phyloP scores from a whole-genome alignment of 306 rosid genomes.

The Dicorynia guianensis region DNA sequence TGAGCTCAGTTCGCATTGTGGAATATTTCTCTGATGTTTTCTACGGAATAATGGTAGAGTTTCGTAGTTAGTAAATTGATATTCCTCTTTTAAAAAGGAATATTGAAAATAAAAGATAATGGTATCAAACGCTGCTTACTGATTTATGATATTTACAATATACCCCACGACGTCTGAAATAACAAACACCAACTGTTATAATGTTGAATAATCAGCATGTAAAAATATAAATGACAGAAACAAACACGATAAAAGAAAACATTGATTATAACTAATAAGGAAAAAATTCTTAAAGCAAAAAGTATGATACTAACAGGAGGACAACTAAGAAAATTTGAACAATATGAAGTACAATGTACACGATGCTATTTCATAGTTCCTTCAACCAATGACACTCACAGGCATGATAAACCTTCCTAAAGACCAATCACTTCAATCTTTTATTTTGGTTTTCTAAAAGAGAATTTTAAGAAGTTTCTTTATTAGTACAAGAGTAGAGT shows the following conservation, averaged over 20 bases:
- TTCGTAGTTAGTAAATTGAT: constrained; percentile 7
- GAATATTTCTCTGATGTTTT: constrained; percentile 77
- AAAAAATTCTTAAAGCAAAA: not conserved
- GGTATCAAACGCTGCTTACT: constrained; percentile 54
- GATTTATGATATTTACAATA: constrained; percentile 89
- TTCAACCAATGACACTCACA: constrained; percentile 7
- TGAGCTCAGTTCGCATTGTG: constrained; percentile 79
- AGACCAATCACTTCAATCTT: not conserved
- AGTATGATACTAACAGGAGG: not conserved
- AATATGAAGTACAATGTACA: not conserved
- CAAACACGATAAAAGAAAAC: not conserved
- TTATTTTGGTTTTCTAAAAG: not conserved
- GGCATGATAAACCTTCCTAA: not conserved
- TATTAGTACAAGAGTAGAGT: not conserved
- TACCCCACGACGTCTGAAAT: constrained; percentile 75
- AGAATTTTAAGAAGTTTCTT: not conserved
- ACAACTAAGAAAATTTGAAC: not conserved
- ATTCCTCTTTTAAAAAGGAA: constrained; percentile 26
- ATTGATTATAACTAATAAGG: constrained; percentile 7
- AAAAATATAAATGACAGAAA: constrained; percentile 19
- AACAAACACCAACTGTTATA: constrained; percentile 35
- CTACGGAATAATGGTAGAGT: constrained; percentile 50
- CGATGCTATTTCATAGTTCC: constrained; percentile 13
- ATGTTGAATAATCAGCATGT: constrained; percentile 33
- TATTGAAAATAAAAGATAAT: constrained; percentile 30